These are phyloP conservation scores for Hypoxylon sp. DNA, from an alignment of 2,329 filamentous ascomycete genomes.

Conservation along the genomic window DNA sequence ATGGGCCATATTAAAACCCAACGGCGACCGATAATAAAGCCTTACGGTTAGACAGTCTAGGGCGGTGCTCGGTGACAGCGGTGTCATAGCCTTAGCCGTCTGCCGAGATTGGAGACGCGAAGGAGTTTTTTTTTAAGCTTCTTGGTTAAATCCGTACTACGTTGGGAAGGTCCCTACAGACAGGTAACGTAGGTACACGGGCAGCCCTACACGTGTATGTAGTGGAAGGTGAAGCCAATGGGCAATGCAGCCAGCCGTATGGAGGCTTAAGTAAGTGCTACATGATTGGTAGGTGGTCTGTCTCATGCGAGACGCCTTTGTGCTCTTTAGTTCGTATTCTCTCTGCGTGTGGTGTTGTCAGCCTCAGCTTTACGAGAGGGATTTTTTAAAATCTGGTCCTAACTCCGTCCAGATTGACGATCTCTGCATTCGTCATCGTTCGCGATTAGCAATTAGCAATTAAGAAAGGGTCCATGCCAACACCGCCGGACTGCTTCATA, in stretches of 20 bases:
- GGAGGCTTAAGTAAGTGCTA: conserved; percentile 7
- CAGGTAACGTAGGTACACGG: conserved; percentile 7
- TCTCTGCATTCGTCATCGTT: conserved; percentile 34
- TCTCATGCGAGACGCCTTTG: conserved; percentile 18
- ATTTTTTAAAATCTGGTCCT: conserved; percentile 30
- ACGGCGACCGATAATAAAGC: conserved; percentile 21
- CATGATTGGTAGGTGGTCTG: conserved; percentile 3
- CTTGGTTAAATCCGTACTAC: conserved; percentile 22
- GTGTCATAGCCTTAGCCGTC: conserved; percentile 35
- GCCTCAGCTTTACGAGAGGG: conserved; percentile 44
- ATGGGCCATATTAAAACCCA: conserved; percentile 1
- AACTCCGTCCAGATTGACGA: conserved; percentile 26
- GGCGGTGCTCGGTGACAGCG: conserved; percentile 10
- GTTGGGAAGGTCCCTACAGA: conserved; percentile 18
- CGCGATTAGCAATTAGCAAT: conserved; percentile 21
- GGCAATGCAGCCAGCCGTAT: conserved; percentile 1
- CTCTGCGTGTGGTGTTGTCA: conserved; percentile 36
- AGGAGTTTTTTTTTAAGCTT: conserved; percentile 40
- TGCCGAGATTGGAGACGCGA: conserved; percentile 39
- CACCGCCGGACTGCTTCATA: conserved; percentile 33
- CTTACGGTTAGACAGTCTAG: conserved; percentile 30
- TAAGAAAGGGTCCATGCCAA: conserved; percentile 33
- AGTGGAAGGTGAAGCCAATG: conserved; percentile 9
- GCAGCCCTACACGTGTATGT: conserved; percentile 21
- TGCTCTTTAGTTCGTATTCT: conserved; percentile 41